Evolutionary conservation across 768 basidiomycete species (phyloP), one percentile per base, ranked within the genome.

Genomic region (Fibroporia radiculosa): DNA sequence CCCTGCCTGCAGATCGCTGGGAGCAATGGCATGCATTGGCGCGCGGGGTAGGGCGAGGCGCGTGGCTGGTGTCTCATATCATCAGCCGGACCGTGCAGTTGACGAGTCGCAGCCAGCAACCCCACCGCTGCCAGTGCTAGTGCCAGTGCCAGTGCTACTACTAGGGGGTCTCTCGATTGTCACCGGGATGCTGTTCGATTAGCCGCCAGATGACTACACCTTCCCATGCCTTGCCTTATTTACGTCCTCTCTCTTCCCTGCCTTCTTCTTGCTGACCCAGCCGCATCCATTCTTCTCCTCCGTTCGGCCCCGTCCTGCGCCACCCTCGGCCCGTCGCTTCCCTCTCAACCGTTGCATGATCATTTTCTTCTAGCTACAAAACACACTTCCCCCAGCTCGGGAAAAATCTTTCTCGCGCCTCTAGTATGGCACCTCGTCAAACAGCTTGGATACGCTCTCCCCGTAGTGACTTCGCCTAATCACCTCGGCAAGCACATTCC

Each of bases 381-480:
- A 31, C 29, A 35, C 13, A 35, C 41, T 43, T 31, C 36, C 24
- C 47, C 38, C 49, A 52, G 44, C 46, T 47, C 39, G 19, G 38
- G 22, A 29, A 18, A 38, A 39, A 31, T 24, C 12, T 31, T 18
- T 24, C 19, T 22, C 34, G 10, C 35, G 4, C 23, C 44, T 52
- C 71, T 77, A 90, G 65, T 87, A 91, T 55, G 88, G 88, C 56
- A 92, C 86, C 64, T 92, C 88, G 57, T 90, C 78, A 67, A 92
- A 92, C 52, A 91, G 67, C 70, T 84, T 87, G 49, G 83, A 86
- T 52, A 92, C 83, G 66, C 86, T 87, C 67, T 93, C 90, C n/a
- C 95, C 95, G 58, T 96, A 97, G 64, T 97, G 95, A 56, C 89
- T 93, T 50, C 95, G 76, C 55, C 95, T 72, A 48, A 98, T 95